These are phyloP conservation scores for Exophiala sideris DNA, from an alignment of 2,329 filamentous ascomycete genomes.

Conservation along the genomic window DNA sequence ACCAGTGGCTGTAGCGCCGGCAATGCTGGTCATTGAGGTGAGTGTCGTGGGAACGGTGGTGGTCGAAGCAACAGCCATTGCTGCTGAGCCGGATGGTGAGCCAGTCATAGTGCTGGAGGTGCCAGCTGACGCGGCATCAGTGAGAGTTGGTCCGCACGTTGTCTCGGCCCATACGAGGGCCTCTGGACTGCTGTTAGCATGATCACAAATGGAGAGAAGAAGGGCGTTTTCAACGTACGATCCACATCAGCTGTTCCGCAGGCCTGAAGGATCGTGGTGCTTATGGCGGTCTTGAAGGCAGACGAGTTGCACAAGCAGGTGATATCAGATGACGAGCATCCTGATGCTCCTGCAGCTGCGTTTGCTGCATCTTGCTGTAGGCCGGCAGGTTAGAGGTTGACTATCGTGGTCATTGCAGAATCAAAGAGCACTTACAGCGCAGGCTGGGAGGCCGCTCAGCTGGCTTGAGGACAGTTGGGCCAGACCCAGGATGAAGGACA, in stretches of 20 bases:
- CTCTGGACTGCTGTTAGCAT: conserved; percentile 9
- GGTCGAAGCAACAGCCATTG: conserved; percentile 3
- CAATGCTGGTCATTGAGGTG: conserved; percentile 15
- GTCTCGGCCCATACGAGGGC: conserved; percentile 13
- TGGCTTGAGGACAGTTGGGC: conserved; percentile 14
- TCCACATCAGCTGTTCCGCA: conserved; percentile 16
- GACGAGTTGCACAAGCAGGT: conserved; percentile 18
- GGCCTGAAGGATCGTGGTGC: conserved; percentile 14
- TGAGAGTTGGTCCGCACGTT: conserved; percentile 14
- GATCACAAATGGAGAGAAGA: neutral
- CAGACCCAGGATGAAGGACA: conserved; percentile 7
- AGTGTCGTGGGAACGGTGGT: conserved; percentile 16
- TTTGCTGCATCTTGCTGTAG: conserved; percentile 17
- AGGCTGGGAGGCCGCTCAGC: conserved; percentile 17
- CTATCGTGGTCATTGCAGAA: neutral
- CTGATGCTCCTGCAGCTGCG: conserved; percentile 13
- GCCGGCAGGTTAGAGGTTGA: neutral
- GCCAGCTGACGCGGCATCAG: neutral
- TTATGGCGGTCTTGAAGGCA: conserved; percentile 20
- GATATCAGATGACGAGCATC: conserved; percentile 13
- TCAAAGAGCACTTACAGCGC: conserved; percentile 18
- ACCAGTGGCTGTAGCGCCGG: neutral
- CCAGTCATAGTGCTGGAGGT: neutral
- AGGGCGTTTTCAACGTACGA: conserved; percentile 2
- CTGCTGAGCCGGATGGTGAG: neutral